Evolutionary conservation across 176 grass and related monocot species (phyloP).

Genomic region (Paspalum notatum): DNA sequence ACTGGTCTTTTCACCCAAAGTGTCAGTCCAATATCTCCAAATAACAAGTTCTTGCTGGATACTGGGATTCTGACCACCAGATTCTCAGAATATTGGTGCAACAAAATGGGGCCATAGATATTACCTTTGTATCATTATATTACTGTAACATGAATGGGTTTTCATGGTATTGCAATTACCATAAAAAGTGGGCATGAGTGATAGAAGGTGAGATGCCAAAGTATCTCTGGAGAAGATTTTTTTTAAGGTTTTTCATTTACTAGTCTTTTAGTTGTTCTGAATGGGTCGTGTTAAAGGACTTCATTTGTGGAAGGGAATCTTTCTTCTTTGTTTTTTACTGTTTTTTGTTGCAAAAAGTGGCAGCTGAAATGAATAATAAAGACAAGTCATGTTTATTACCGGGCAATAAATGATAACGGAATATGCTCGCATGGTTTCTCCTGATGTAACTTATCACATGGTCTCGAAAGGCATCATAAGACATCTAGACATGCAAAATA

Average conservation of each 20-base stretch:
- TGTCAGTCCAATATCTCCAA: no score
- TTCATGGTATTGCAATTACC: not conserved
- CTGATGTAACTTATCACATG: slow-evolving; percentile 18
- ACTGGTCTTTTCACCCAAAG: no score
- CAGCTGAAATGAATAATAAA: not conserved
- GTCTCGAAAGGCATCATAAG: slow-evolving; percentile 1
- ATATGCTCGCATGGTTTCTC: not conserved
- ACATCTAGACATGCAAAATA: not conserved
- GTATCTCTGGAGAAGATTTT: not conserved
- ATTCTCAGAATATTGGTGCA: no score
- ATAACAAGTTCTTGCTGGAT: no score
- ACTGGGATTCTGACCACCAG: no score
- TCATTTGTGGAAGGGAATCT: not conserved
- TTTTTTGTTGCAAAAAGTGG: not conserved
- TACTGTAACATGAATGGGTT: not conserved
- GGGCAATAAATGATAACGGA: not conserved
- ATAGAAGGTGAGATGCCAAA: not conserved
- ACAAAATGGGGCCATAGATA: no score
- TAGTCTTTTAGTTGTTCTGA: not conserved
- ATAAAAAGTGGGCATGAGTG: not conserved
- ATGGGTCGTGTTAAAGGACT: not conserved
- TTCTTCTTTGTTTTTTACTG: not conserved
- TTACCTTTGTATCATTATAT: not conserved
- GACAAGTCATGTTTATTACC: not conserved
- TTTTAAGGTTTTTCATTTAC: not conserved